These are phyloP conservation scores for Babesia ovis DNA, from an alignment of 169 alveolate species.

Conservation along the genomic window DNA sequence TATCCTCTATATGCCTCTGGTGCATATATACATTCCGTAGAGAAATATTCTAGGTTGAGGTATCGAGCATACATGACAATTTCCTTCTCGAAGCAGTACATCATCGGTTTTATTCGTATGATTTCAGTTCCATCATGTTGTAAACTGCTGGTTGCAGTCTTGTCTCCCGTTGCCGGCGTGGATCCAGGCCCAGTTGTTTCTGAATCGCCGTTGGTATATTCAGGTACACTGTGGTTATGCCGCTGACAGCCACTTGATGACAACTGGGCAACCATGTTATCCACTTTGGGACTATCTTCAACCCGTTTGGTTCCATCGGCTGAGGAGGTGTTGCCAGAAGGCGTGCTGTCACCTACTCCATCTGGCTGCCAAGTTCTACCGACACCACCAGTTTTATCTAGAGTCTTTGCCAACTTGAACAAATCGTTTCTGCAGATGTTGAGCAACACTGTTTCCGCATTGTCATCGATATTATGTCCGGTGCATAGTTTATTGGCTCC, in stretches of 20 bases:
- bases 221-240: no score
- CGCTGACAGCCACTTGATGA: no score
- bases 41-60: constrained; percentile 90
- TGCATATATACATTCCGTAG: constrained; percentile 96
- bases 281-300: not conserved
- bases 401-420: constrained; percentile 88
- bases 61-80: constrained; percentile 96
- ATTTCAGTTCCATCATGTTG: constrained; percentile 29
- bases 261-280: not conserved
- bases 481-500: constrained; percentile 92
- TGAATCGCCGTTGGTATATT: not conserved
- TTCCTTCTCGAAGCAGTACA: constrained; percentile 94
- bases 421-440: constrained; percentile 95
- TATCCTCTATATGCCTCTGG: constrained; percentile 97
- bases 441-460: constrained; percentile 96
- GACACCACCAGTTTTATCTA: constrained; percentile 78
- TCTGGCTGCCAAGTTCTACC: not conserved
- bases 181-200: not conserved
- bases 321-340: not conserved
- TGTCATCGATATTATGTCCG: constrained; percentile 99
- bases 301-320: not conserved
- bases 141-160: not conserved
- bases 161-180: not conserved
- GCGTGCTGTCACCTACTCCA: not conserved
- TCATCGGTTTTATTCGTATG: constrained; percentile 93